Evolutionary conservation across 2,329 filamentous ascomycete species (phyloP).

Genomic region (Sporothrix humicola): DNA sequence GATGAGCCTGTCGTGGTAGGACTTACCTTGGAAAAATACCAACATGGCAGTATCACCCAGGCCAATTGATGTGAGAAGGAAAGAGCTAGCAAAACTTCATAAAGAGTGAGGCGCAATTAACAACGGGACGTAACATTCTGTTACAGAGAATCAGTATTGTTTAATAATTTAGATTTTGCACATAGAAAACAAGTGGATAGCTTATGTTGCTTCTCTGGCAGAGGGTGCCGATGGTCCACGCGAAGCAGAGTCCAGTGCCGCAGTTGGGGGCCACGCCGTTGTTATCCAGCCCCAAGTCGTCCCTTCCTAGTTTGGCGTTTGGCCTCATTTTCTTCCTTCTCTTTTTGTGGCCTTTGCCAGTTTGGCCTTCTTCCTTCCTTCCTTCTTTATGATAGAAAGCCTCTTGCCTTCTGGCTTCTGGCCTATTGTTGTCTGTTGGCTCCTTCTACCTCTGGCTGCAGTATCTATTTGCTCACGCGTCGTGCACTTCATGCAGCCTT

Average conservation of each 20-base stretch:
- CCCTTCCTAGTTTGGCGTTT: slow-evolving; percentile 27
- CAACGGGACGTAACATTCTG: background rate
- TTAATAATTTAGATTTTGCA: background rate
- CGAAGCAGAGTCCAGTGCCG: background rate
- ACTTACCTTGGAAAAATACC: background rate
- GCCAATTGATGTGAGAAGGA: too few species aligned
- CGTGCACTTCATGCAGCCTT: slow-evolving; percentile 16
- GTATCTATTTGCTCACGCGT: slow-evolving; percentile 23
- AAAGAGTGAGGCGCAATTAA: background rate
- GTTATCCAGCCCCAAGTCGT: background rate
- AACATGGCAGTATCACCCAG: background rate
- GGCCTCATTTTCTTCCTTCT: background rate
- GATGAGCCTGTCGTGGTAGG: background rate
- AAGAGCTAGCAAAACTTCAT: background rate
- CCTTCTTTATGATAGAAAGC: background rate
- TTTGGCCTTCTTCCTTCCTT: slow-evolving; percentile 2
- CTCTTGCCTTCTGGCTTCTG: background rate
- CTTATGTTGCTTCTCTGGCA: background rate
- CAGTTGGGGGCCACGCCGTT: slow-evolving; percentile 18
- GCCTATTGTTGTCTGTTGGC: background rate
- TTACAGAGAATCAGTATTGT: background rate
- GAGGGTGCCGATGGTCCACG: background rate
- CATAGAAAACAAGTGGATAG: background rate
- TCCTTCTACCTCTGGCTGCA: slow-evolving; percentile 11
- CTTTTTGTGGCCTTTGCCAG: background rate